Conservation (phyloP, 306 rosid genomes). For the Rosa chinensis region DNA sequence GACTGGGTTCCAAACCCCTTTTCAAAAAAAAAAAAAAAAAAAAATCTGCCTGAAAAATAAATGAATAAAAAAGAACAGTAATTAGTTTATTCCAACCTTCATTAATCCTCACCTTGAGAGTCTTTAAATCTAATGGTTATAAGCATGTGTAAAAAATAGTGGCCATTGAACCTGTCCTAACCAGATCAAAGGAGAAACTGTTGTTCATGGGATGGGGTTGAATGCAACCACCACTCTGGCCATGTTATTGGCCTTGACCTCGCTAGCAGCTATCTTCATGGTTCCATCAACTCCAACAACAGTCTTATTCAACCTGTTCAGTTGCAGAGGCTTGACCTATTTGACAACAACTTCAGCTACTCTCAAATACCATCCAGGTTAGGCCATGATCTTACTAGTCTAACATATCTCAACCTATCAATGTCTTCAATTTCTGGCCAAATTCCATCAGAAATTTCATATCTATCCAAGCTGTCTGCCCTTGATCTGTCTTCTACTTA, state of each 20-base stretch:
- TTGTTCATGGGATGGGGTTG: constrained; percentile 23
- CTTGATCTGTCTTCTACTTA: neutral
- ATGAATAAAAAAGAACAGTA: too few species aligned
- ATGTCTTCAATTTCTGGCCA: neutral
- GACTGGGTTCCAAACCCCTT: too few species aligned
- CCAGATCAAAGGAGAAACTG: neutral
- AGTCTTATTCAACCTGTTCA: constrained; percentile 15
- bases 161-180: too few species aligned
- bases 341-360: constrained; percentile 19
- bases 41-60: too few species aligned
- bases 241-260: constrained; percentile 23
- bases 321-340: constrained; percentile 21
- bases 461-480: neutral
- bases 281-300: constrained; percentile 21
- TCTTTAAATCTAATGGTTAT: too few species aligned
- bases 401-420: constrained; percentile 7
- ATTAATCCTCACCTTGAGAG: too few species aligned
- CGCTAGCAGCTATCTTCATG: constrained; percentile 16
- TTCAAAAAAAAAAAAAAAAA: too few species aligned
- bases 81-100: too few species aligned
- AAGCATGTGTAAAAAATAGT: too few species aligned
- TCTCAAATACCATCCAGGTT: constrained; percentile 26
- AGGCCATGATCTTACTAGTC: neutral
- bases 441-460: constrained; percentile 4
- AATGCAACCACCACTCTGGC: constrained; percentile 9